These are phyloP conservation scores for Puya raimondii DNA, from an alignment of 176 grass and related monocot genomes.

Conservation along the genomic window DNA sequence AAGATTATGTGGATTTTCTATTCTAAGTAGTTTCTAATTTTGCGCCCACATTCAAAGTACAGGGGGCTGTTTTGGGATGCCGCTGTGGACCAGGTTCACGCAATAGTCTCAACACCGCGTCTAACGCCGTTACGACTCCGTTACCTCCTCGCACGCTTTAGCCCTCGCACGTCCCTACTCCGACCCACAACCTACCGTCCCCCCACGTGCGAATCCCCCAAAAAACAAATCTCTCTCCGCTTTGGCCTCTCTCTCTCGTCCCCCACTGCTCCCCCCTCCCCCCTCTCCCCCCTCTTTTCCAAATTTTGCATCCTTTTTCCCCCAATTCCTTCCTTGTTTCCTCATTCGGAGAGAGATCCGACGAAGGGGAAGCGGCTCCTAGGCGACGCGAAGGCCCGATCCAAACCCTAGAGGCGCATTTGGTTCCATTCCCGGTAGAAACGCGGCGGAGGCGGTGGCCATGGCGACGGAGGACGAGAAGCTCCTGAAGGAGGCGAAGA, in stretches of 20 bases:
- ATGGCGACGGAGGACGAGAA: constrained; percentile 99
- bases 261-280: constrained; percentile 21
- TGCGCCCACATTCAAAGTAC: too few species aligned
- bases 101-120: background rate
- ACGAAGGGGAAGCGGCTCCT: constrained; percentile 10
- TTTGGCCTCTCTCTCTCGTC: constrained; percentile 18
- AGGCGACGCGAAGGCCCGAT: constrained; percentile 11
- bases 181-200: constrained; percentile 58
- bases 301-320: constrained; percentile 4
- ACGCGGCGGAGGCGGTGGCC: constrained; percentile 18
- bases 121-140: background rate
- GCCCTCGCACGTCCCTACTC: background rate
- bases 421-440: background rate
- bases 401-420: constrained; percentile 34
- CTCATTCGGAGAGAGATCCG: constrained; percentile 25
- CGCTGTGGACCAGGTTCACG: too few species aligned
- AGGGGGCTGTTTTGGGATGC: too few species aligned
- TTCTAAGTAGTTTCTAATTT: too few species aligned
- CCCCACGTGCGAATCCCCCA: constrained; percentile 30
- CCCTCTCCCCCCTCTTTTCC: constrained; percentile 38
- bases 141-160: background rate
- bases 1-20: too few species aligned
- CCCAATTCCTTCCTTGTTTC: constrained; percentile 1
- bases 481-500: constrained; percentile 98
- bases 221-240: constrained; percentile 26